Percentiles rank a stretch among this genome's conserved stretches.
phyloP scores from a whole-genome alignment of 495 filamentous ascomycete species.

The Pseudevernia furfuracea region DNA sequence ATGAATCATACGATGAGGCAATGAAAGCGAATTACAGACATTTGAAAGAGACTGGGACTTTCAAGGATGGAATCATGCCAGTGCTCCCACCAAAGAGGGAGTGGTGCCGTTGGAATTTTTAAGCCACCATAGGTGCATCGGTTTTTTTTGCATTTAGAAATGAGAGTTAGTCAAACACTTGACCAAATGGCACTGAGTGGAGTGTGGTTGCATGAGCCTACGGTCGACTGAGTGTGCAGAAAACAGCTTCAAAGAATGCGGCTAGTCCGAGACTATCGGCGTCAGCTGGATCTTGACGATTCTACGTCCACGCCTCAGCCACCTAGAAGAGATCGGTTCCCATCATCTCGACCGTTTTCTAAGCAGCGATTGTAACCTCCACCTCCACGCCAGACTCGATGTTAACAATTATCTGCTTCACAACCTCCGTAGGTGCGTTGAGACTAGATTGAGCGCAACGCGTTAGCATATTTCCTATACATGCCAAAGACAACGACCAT shows the following conservation, averaged over 20 bases:
- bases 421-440: constrained; percentile 95
- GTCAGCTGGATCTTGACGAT: neutral
- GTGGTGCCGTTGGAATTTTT: constrained; percentile 66
- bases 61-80: constrained; percentile 58
- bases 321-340: neutral
- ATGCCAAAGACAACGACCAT: neutral
- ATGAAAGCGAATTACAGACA: constrained; percentile 51
- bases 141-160: neutral
- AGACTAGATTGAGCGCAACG: constrained; percentile 45
- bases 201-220: neutral
- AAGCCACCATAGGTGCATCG: constrained; percentile 13
- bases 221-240: neutral
- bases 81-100: constrained; percentile 65
- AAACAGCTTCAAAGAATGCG: neutral
- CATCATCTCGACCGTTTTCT: constrained; percentile 32
- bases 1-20: constrained; percentile 38
- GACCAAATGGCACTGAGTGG: neutral
- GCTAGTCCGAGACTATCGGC: neutral
- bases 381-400: constrained; percentile 99
- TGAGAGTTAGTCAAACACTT: neutral
- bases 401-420: constrained; percentile 99
- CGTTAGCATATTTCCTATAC: neutral
- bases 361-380: constrained; percentile 99
- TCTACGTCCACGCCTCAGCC: neutral
- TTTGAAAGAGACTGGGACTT: constrained; percentile 53